These are phyloP conservation scores for Chrysoporthe austroafricana DNA, from an alignment of 2,329 filamentous ascomycete genomes.

Conservation along the genomic window DNA sequence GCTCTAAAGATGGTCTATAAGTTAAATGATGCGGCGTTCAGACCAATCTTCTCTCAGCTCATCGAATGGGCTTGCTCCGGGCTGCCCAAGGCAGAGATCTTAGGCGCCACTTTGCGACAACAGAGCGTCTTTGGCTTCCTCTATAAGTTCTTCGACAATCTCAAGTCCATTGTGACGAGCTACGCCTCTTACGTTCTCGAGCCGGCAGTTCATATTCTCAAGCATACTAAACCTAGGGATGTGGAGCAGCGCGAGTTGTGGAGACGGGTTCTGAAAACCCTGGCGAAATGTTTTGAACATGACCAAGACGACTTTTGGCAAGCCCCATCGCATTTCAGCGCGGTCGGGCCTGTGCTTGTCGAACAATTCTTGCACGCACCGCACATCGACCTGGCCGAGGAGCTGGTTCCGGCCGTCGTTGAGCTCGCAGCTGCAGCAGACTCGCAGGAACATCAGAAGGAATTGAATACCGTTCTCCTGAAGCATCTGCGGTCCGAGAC, in stretches of 20 bases:
- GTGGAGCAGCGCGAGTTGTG: constrained; percentile 65
- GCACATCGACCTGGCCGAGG: constrained; percentile 47
- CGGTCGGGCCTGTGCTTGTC: constrained; percentile 71
- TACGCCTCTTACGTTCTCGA: constrained; percentile 88
- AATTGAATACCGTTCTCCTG: constrained; percentile 79
- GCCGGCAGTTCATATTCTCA: constrained; percentile 68
- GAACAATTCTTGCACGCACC: constrained; percentile 63
- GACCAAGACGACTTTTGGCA: constrained; percentile 98
- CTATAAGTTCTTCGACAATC: constrained; percentile 75
- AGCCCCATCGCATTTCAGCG: constrained; percentile 81
- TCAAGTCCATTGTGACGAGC: constrained; percentile 92
- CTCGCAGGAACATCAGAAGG: constrained; percentile 87
- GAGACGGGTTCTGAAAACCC: constrained; percentile 69
- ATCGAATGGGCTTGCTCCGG: constrained; percentile 75
- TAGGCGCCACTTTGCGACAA: constrained; percentile 64
- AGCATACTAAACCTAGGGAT: constrained; percentile 46
- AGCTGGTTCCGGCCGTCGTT: constrained; percentile 75
- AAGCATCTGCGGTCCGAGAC: constrained; percentile 76
- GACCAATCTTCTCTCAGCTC: constrained; percentile 86
- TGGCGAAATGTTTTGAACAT: constrained; percentile 78
- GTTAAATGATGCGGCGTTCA: constrained; percentile 91
- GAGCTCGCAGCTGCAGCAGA: constrained; percentile 81
- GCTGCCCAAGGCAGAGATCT: constrained; percentile 63
- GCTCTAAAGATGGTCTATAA: constrained; percentile 93
- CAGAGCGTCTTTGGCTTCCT: constrained; percentile 84